phyloP scores from a whole-genome alignment of 2,329 filamentous ascomycete genomes.

The Botrytis squamosa region DNA sequence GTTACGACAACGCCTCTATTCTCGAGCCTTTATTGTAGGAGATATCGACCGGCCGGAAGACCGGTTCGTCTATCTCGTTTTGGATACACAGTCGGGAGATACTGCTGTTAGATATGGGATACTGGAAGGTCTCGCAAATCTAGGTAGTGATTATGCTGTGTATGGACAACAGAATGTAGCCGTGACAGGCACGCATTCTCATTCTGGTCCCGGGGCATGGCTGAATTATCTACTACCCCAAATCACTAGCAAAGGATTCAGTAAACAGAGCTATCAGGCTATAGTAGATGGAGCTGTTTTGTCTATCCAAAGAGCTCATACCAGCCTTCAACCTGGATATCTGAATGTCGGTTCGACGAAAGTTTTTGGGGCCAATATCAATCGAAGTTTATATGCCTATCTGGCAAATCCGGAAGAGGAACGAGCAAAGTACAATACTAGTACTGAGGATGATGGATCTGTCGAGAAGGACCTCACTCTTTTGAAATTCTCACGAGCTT shows the following conservation, averaged over 20 bases:
- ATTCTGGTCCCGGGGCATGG: slow-evolving; percentile 89
- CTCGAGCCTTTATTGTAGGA: slow-evolving; percentile 84
- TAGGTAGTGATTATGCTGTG: slow-evolving; percentile 70
- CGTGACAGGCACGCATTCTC: slow-evolving; percentile 88
- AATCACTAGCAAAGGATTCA: slow-evolving; percentile 82
- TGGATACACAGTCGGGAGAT: slow-evolving; percentile 86
- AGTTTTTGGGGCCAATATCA: slow-evolving; percentile 77
- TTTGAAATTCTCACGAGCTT: slow-evolving; percentile 71
- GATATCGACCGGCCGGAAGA: slow-evolving; percentile 63
- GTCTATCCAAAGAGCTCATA: slow-evolving; percentile 79
- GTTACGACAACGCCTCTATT: slow-evolving; percentile 82
- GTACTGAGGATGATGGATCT: slow-evolving; percentile 51
- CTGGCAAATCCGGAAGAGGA: slow-evolving; percentile 79
- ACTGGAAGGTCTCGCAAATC: slow-evolving; percentile 64
- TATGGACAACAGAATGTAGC: slow-evolving; percentile 83
- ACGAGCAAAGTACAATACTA: slow-evolving; percentile 61
- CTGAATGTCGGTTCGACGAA: slow-evolving; percentile 69
- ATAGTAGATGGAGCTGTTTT: slow-evolving; percentile 83
- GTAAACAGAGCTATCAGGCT: slow-evolving; percentile 81
- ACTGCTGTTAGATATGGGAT: slow-evolving; percentile 88
- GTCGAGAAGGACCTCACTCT: slow-evolving; percentile 78
- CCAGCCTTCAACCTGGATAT: slow-evolving; percentile 62
- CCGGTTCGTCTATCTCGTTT: slow-evolving; percentile 80
- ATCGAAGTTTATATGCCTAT: slow-evolving; percentile 85
- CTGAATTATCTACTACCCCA: slow-evolving; percentile 92